Conservation (phyloP, 305 asterid genomes). For the Fraxinus baroniana region DNA sequence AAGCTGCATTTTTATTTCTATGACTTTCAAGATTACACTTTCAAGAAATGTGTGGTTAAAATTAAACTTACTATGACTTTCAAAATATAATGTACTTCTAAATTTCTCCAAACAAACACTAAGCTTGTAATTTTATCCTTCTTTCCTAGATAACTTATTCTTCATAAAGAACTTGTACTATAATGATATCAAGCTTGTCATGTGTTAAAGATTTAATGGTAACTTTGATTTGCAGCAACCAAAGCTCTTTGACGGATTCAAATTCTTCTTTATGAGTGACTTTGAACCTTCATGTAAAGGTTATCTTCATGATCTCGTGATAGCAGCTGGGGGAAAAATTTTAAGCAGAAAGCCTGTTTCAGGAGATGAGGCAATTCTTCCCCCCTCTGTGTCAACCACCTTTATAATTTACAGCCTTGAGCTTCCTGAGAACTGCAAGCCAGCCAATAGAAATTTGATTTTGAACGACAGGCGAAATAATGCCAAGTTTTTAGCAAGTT, state of each 20-base stretch:
- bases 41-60: background rate
- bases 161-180: background rate
- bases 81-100: background rate
- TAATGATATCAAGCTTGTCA: background rate
- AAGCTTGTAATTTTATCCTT: background rate
- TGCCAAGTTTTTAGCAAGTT: constrained; percentile 63
- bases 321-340: constrained; percentile 83
- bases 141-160: background rate
- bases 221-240: constrained; percentile 63
- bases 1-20: background rate
- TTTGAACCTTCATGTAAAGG: constrained; percentile 69
- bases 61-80: background rate
- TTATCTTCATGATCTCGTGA: constrained; percentile 73
- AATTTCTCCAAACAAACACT: background rate
- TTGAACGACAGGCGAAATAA: constrained; percentile 36
- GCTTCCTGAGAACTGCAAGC: constrained; percentile 48
- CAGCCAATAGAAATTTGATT: constrained; percentile 32
- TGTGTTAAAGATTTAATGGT: background rate
- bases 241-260: constrained; percentile 64
- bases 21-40: background rate
- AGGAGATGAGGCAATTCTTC: constrained; percentile 30
- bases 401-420: constrained; percentile 62
- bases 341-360: constrained; percentile 74
- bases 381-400: constrained; percentile 30
- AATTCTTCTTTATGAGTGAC: constrained; percentile 70